These are phyloP conservation scores for Phytophthora brassicae DNA, from an alignment of 352 stramenopile genomes.

Conservation along the genomic window DNA sequence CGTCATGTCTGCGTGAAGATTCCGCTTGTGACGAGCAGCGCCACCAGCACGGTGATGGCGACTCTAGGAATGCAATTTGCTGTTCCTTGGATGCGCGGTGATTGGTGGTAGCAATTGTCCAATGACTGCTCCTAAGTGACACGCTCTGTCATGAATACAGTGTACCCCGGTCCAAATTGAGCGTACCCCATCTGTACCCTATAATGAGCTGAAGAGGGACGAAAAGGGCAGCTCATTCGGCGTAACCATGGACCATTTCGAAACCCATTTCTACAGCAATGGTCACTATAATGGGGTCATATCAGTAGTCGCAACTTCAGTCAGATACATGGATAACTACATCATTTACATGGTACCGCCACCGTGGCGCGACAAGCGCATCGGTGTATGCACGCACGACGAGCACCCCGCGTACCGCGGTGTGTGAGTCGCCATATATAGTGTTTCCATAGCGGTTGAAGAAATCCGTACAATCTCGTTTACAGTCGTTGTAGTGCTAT, in stretches of 20 bases:
- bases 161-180: neutral
- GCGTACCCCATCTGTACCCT: neutral
- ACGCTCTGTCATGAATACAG: too few species aligned
- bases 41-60: slow-evolving; percentile 2
- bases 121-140: slow-evolving; percentile 11
- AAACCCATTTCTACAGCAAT: too few species aligned
- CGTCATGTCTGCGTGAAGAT: slow-evolving; percentile 37
- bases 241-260: neutral
- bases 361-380: neutral
- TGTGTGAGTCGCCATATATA: slow-evolving; percentile 6
- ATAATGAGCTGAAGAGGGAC: neutral
- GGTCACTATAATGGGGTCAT: too few species aligned
- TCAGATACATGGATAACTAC: too few species aligned
- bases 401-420: too few species aligned
- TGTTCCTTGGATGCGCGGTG: slow-evolving; percentile 1
- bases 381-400: too few species aligned
- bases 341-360: too few species aligned
- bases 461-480: slow-evolving; percentile 6
- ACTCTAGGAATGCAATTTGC: neutral
- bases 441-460: neutral
- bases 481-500: slow-evolving; percentile 28
- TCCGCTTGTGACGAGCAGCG: slow-evolving; percentile 25
- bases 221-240: neutral
- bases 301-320: too few species aligned
- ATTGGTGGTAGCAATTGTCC: slow-evolving; percentile 28